Evolutionary conservation across 2,329 filamentous ascomycete species (phyloP).

Genomic region (Epichloe brachyelytri): DNA sequence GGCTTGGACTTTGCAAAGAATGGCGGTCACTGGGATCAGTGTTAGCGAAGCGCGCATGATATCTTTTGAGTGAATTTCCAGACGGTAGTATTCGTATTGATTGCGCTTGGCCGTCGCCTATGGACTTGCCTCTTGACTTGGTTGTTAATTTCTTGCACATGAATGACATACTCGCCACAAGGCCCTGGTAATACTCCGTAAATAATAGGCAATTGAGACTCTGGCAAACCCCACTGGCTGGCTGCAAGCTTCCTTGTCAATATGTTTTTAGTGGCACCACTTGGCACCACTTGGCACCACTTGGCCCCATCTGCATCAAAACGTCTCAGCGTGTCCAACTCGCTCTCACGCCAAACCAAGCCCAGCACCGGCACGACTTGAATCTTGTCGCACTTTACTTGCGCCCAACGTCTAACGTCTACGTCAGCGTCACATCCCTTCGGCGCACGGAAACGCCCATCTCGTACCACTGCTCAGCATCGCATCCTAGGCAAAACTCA

Average conservation of each 20-base stretch:
- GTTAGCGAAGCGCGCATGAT: constrained; percentile 20
- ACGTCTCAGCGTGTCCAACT: neutral
- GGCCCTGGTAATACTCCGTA: too few species aligned
- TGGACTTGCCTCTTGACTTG: too few species aligned
- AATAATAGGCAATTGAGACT: too few species aligned
- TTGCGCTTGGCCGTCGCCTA: too few species aligned
- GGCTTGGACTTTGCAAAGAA: constrained; percentile 59
- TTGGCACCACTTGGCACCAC: too few species aligned
- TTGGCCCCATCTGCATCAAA: neutral
- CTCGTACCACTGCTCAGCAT: neutral
- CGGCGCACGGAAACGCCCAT: neutral
- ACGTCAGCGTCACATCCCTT: neutral
- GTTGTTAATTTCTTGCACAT: too few species aligned
- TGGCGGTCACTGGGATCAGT: constrained; percentile 63
- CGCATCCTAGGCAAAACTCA: neutral
- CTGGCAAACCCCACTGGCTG: neutral
- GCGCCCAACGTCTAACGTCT: neutral
- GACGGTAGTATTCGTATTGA: neutral
- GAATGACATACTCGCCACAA: too few species aligned
- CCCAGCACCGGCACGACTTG: neutral
- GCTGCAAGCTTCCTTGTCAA: too few species aligned
- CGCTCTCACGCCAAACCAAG: too few species aligned
- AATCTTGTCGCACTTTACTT: too few species aligned
- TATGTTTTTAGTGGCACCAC: too few species aligned
- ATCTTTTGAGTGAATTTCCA: neutral